A percentile compares a stretch with the other conserved stretches of the same genome.
Evolutionary conservation across 208 protist species (phyloP).

Genomic region (Acanthamoeba royreba): DNA sequence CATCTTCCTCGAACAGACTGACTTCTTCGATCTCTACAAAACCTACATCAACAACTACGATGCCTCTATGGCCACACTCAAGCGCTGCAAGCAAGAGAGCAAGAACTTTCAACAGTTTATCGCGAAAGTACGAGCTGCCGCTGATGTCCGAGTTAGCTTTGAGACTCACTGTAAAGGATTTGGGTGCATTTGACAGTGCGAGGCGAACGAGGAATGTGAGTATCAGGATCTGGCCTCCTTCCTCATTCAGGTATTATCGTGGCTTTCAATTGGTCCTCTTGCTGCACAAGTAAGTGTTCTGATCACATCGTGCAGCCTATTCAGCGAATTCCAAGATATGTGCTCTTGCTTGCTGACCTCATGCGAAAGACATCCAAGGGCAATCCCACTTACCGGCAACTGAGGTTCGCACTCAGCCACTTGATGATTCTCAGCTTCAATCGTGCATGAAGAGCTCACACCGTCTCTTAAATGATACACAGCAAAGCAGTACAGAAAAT

Average conservation of each 20-base stretch:
- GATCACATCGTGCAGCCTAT: not conserved
- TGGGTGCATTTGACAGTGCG: not conserved
- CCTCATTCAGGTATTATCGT: not conserved
- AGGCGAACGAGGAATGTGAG: conserved; percentile 11
- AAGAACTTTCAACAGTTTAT: not conserved
- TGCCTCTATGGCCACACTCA: not conserved
- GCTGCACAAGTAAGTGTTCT: not conserved
- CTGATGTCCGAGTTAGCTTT: not conserved
- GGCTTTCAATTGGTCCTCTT: not conserved
- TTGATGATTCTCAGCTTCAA: not conserved
- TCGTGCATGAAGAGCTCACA: too few relatives aligned
- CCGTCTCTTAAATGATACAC: too few relatives aligned
- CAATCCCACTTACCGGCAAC: not conserved
- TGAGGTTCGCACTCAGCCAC: not conserved
- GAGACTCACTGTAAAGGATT: not conserved
- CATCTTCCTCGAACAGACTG: conserved; percentile 22
- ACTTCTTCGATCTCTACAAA: conserved; percentile 8
- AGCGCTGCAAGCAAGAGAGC: not conserved
- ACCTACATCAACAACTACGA: conserved; percentile 42
- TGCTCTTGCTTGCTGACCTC: conserved; percentile 5
- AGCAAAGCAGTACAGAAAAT: conserved; percentile 25
- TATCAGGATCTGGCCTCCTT: conserved; percentile 28
- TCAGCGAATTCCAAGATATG: not conserved
- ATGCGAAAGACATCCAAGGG: not conserved
- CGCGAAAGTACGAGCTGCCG: not conserved